A percentile compares a stretch with the other conserved stretches of the same genome.
These are phyloP conservation scores for Pichia sp. DNA, from an alignment of 1,139 yeast genomes.

Conservation along the genomic window DNA sequence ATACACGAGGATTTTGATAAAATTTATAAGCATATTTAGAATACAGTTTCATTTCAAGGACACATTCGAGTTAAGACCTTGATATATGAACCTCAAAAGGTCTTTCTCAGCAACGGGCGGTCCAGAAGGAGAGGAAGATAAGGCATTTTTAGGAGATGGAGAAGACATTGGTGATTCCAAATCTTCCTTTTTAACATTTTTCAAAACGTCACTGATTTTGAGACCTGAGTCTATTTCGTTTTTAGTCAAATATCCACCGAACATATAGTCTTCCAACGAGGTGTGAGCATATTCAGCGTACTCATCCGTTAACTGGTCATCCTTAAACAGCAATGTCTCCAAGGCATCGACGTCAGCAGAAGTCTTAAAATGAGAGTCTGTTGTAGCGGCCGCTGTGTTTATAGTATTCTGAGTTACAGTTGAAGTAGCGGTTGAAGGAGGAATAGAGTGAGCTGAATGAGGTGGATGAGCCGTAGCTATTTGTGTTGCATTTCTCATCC, in stretches of 20 bases:
- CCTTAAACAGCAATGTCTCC: conserved; percentile 32
- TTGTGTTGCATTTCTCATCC: conserved; percentile 60
- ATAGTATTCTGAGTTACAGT: conserved; percentile 5
- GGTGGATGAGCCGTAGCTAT: neutral
- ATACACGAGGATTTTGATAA: conserved; percentile 11
- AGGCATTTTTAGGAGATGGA: neutral
- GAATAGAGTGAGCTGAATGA: conserved; percentile 27
- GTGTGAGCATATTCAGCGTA: conserved; percentile 52
- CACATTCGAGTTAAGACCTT: conserved; percentile 34
- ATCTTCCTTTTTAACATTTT: conserved; percentile 3
- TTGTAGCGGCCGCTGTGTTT: conserved; percentile 8
- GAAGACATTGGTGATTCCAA: conserved; percentile 4
- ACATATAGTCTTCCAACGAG: conserved; percentile 52
- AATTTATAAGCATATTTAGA: conserved; percentile 1
- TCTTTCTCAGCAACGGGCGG: conserved; percentile 19
- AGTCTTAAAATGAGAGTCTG: neutral
- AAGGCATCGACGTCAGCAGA: neutral
- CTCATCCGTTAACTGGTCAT: conserved; percentile 60
- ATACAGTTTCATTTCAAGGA: neutral
- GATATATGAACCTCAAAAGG: conserved; percentile 39
- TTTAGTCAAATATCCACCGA: conserved; percentile 56
- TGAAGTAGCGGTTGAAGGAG: conserved; percentile 29
- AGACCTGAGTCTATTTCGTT: conserved; percentile 47
- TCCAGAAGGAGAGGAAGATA: conserved; percentile 1
- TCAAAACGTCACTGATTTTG: conserved; percentile 20